Base-by-base conservation (phyloP, 1,139 yeast species). In the Blastobotrys niveus region DNA sequence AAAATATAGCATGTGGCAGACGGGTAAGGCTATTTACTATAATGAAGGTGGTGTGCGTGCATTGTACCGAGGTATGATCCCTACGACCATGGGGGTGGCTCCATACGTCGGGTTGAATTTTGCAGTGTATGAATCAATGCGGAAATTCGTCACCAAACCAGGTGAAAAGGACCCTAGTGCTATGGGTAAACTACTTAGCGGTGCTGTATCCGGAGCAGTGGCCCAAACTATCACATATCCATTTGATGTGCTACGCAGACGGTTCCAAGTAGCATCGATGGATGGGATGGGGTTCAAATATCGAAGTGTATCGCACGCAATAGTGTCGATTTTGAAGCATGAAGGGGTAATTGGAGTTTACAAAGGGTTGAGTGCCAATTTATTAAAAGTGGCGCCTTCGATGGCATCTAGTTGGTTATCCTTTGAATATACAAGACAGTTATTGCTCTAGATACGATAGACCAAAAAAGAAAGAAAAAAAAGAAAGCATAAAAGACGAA, bases 361-460 rank as follows among this genome's bases (percentile, higher is more conserved):
- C 68, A 85, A 82, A 60, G 97, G 97, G 0, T 73, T 89, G 58
- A 75, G 83, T 2, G 95, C 96, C 2, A 89, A 89, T 60, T 71
- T 89, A 60, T 81, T 87, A 67, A 89, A 89, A 62, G 93, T 89
- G 2, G 85, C 87, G 32, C 96, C 96, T 0, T 81, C 93, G 7
- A 89, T 89, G 91, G 97, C 97, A 2, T 88, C 89, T 18, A 84
- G 89, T 50, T 91, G 96, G 96, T 70, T 85, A 48, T 79, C 85
- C 50, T 89, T 84, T 64, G 97, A 89, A 61, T 63, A 77, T 34
- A 70, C 83, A 20, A 74, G 74, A 57, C 80, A 65, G 31, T 51
- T 56, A 26, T 39, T 66, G 42, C 22, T 35, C 12, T 8, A 12
- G 10, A 24, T 8, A 24, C 12, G 27, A 24, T 24, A 8, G 10